A percentile compares a stretch with the other conserved stretches of the same genome.
Conservation (phyloP, 371 early-diverging fungal genomes). For the Amoeboaphelidium occidentale region DNA sequence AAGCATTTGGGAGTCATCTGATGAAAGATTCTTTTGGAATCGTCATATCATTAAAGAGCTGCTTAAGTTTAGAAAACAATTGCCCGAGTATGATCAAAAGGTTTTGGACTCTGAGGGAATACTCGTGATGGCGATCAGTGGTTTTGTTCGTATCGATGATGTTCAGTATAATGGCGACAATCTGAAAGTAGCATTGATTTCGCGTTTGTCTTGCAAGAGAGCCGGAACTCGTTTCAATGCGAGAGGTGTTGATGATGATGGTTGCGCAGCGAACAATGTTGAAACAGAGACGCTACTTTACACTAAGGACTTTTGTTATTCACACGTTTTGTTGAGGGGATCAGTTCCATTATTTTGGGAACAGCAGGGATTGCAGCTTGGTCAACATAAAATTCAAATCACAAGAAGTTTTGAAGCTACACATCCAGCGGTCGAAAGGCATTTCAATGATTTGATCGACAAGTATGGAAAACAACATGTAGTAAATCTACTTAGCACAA, state of each 20-base stretch:
- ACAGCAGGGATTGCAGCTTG: conserved; percentile 61
- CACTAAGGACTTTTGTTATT: conserved; percentile 24
- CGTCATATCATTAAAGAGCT: conserved; percentile 44
- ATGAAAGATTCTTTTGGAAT: conserved; percentile 59
- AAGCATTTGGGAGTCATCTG: conserved; percentile 5
- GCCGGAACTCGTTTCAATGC: conserved; percentile 86
- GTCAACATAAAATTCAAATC: conserved; percentile 11
- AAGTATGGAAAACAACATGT: conserved; percentile 48
- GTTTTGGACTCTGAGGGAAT: conserved; percentile 41
- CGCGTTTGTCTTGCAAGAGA: conserved; percentile 72
- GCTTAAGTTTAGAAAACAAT: conserved; percentile 40
- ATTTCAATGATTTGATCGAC: conserved; percentile 44
- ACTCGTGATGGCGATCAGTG: conserved; percentile 35
- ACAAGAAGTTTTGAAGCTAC: conserved; percentile 32
- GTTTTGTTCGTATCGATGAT: conserved; percentile 29
- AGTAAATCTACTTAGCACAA: conserved; percentile 52
- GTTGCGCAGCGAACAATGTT: conserved; percentile 92
- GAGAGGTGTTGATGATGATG: conserved; percentile 89
- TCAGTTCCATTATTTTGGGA: conserved; percentile 85
- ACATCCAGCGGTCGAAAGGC: conserved; percentile 46
- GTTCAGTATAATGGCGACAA: conserved; percentile 16
- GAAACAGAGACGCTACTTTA: conserved; percentile 62
- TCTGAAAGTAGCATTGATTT: conserved; percentile 45
- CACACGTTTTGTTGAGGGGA: conserved; percentile 69
- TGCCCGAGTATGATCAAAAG: conserved; percentile 28